Percentiles rank a stretch among this genome's conserved stretches.
These are phyloP conservation scores for Phanerochaete sordida DNA, from an alignment of 768 basidiomycete species.

Conservation along the genomic window DNA sequence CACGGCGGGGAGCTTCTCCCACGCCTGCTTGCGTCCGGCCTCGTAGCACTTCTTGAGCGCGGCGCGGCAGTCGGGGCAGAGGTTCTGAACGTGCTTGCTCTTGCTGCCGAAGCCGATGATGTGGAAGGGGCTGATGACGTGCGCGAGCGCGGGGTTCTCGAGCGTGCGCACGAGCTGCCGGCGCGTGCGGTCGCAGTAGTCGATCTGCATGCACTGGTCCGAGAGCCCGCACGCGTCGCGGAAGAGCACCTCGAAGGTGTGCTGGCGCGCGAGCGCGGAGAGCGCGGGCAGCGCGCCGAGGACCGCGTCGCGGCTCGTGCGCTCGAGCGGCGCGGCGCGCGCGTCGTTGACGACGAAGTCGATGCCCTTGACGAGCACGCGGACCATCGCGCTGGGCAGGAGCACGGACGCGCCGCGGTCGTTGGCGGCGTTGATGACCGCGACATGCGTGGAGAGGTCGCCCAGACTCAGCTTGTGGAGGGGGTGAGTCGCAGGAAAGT, in stretches of 20 bases:
- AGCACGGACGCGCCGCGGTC: neutral
- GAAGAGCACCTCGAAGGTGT: neutral
- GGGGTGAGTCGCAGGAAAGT: neutral
- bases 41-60: neutral
- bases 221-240: neutral
- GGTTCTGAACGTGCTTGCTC: neutral
- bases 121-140: neutral
- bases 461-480: neutral
- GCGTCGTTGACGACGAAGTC: neutral
- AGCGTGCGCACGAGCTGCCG: neutral
- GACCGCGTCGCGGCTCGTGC: neutral
- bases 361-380: neutral
- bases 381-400: neutral
- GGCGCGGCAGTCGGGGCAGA: neutral
- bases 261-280: neutral
- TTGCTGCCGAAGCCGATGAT: neutral
- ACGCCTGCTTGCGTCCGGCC: neutral
- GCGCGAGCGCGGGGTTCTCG: neutral
- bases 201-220: neutral
- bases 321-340: neutral
- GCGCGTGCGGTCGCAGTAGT: neutral
- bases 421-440: neutral
- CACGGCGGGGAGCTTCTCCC: neutral
- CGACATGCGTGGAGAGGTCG: neutral
- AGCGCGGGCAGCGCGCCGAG: neutral